phyloP scores from a whole-genome alignment of 768 basidiomycete genomes.

The Roridomyces roridus region DNA sequence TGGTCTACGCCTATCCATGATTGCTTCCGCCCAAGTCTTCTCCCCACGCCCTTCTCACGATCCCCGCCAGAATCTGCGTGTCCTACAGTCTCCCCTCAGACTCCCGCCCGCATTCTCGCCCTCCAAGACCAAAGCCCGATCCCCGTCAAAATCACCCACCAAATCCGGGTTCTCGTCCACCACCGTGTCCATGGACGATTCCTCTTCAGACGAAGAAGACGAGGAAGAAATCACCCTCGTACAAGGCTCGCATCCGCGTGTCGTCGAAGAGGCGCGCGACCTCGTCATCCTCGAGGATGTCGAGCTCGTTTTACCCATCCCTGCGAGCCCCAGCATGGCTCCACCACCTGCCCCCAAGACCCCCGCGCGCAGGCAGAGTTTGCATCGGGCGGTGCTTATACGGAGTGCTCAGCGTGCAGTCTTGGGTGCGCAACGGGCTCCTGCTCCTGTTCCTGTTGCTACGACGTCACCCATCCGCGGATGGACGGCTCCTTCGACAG shows the following conservation, averaged over 20 bases:
- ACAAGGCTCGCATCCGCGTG: constrained; percentile 68
- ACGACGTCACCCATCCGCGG: constrained; percentile 1
- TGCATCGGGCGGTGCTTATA: constrained; percentile 75
- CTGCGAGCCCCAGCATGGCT: constrained; percentile 27
- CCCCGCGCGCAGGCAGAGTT: constrained; percentile 46
- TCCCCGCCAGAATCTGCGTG: constrained; percentile 66
- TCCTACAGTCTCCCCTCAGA: constrained; percentile 66
- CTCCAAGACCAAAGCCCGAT: constrained; percentile 18
- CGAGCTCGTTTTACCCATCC: constrained; percentile 31
- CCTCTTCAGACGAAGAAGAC: constrained; percentile 21
- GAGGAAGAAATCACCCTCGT: constrained; percentile 64
- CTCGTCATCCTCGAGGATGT: constrained; percentile 77
- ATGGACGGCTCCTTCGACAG: not conserved
- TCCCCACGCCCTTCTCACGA: constrained; percentile 65
- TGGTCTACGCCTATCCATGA: constrained; percentile 75
- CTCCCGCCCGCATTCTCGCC: constrained; percentile 38
- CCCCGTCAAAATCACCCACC: not conserved
- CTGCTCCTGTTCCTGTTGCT: not conserved
- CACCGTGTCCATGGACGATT: too few species aligned
- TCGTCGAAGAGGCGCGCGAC: constrained; percentile 73
- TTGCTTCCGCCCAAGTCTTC: constrained; percentile 76
- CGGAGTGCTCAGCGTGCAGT: constrained; percentile 71
- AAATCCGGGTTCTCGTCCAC: not conserved
- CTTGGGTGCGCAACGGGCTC: constrained; percentile 46
- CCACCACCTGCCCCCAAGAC: constrained; percentile 37